Conservation (phyloP, 2,329 filamentous ascomycete genomes). For the Magnaporthiopsis incrustans region DNA sequence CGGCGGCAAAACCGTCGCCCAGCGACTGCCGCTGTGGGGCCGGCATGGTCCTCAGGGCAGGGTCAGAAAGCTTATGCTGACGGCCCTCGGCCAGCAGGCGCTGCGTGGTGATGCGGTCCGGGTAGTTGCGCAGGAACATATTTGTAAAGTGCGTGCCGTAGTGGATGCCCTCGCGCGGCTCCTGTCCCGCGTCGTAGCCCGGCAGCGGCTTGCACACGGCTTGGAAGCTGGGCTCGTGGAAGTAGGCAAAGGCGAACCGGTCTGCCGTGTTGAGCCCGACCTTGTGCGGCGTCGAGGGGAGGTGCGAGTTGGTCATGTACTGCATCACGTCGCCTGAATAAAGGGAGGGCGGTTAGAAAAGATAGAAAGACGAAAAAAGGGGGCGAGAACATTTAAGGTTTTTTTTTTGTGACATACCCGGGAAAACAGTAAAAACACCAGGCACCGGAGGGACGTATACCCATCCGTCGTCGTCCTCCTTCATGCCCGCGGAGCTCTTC, state of each 20-base stretch:
- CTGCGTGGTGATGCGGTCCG: slow-evolving; percentile 34
- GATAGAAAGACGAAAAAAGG: no score
- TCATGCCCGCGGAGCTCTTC: no score
- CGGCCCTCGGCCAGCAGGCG: slow-evolving; percentile 26
- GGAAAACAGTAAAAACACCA: no score
- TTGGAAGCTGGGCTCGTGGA: slow-evolving; percentile 42
- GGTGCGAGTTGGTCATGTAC: slow-evolving; percentile 36
- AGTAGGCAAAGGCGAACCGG: slow-evolving; percentile 41
- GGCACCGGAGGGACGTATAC: no score
- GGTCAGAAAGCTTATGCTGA: slow-evolving; percentile 17
- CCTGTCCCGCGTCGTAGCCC: slow-evolving; percentile 25
- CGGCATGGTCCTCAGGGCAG: slow-evolving; percentile 21
- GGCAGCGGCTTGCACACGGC: slow-evolving; percentile 34
- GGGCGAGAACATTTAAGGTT: no score
- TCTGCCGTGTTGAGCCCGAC: slow-evolving; percentile 40
- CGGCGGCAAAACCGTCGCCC: no score
- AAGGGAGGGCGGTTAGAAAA: not conserved
- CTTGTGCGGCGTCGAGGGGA: slow-evolving; percentile 41
- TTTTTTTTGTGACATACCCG: no score
- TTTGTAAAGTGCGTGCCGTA: slow-evolving; percentile 46
- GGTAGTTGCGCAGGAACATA: slow-evolving; percentile 42
- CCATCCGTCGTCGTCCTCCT: no score
- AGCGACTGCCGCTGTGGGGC: not conserved
- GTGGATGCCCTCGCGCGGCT: slow-evolving; percentile 31
- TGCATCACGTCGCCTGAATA: slow-evolving; percentile 41